Conservation (phyloP, 2,329 filamentous ascomycete genomes). For the Cladosporium sp. region DNA sequence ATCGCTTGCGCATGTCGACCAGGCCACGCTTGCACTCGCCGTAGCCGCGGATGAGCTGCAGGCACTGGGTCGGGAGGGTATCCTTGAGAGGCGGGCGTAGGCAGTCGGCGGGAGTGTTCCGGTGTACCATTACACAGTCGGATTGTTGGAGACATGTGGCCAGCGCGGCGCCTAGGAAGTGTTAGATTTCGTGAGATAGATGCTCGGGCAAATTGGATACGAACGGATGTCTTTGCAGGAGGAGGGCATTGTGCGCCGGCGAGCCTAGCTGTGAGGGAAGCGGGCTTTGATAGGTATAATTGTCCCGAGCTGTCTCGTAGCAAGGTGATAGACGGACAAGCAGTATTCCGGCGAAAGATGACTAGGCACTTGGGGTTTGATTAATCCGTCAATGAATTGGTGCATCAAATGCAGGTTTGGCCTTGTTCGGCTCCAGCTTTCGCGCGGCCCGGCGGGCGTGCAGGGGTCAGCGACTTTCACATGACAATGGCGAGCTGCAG, state of each 20-base stretch:
- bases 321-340: no score
- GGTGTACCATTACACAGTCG: conserved; percentile 91
- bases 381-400: neutral
- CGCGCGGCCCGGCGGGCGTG: no score
- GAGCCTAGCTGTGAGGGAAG: neutral
- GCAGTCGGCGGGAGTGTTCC: conserved; percentile 80
- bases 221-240: conserved; percentile 86
- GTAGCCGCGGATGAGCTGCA: conserved; percentile 87
- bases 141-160: conserved; percentile 93
- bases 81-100: conserved; percentile 75
- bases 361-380: neutral
- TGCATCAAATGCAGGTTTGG: neutral
- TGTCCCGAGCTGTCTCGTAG: no score
- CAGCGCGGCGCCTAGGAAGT: conserved; percentile 68
- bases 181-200: no score
- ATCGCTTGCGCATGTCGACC: conserved; percentile 98
- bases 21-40: conserved; percentile 92
- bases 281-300: no score
- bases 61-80: conserved; percentile 77
- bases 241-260: conserved; percentile 11
- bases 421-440: no score
- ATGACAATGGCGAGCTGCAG: neutral
- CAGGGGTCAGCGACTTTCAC: neutral
- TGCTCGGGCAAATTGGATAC: conserved; percentile 29
- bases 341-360: no score